These are phyloP conservation scores for Cutaneotrichosporon sp. DNA, from an alignment of 1,284 basidiomycete species.

Conservation along the genomic window DNA sequence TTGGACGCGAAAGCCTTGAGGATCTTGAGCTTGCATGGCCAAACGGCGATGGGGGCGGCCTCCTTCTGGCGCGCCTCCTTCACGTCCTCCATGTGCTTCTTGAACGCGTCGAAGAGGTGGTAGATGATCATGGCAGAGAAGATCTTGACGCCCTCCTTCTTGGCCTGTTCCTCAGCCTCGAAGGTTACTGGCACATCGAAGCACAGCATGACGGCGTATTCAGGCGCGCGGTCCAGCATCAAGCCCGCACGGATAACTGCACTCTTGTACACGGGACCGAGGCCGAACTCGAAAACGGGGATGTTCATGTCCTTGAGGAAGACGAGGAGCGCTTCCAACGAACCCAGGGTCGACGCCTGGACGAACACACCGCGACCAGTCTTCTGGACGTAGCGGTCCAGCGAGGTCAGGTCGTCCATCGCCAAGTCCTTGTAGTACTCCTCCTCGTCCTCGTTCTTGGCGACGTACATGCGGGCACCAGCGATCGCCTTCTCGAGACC, in stretches of 20 bases:
- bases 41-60: conserved; percentile 90
- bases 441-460: conserved; percentile 91
- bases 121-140: conserved; percentile 91
- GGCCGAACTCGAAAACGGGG: conserved; percentile 94
- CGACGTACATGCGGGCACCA: conserved; percentile 87
- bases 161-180: conserved; percentile 84
- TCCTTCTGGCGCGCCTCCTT: conserved; percentile 86
- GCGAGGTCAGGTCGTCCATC: conserved; percentile 89
- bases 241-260: conserved; percentile 89
- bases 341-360: conserved; percentile 95
- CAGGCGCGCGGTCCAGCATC: conserved; percentile 95
- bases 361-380: conserved; percentile 94
- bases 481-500: conserved; percentile 99
- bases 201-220: conserved; percentile 90
- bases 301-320: conserved; percentile 96
- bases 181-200: conserved; percentile 89
- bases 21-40: conserved; percentile 91
- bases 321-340: conserved; percentile 92
- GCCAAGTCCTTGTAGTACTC: conserved; percentile 91
- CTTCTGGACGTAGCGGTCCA: conserved; percentile 89
- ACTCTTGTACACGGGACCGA: conserved; percentile 95
- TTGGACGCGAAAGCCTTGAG: conserved; percentile 93
- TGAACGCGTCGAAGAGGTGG: conserved; percentile 96
- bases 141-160: conserved; percentile 86
- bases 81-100: conserved; percentile 90